Base-by-base conservation (phyloP, 163 green algal genomes). In the Scenedesmus sp. region DNA sequence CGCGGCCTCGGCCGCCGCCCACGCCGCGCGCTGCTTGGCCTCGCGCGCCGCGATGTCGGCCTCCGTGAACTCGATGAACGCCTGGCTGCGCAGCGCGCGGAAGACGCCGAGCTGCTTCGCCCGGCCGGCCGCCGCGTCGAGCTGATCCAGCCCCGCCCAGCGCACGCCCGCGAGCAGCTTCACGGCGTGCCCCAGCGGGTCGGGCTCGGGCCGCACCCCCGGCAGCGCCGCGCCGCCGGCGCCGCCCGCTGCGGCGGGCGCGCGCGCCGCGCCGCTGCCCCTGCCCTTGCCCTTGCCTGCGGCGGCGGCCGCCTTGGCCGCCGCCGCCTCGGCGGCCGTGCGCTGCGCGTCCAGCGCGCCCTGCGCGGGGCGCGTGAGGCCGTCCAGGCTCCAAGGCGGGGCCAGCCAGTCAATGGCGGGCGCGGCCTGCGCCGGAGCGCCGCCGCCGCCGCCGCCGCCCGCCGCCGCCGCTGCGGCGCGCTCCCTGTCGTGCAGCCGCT, bases 21-120 rank as follows among this genome's bases (percentile, higher is more conserved):
- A 75, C 34, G 60, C 28, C 36, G 53, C 74, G 2, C n/a, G 48
- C 62, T 75, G 62, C 53, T 81, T 81, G 3, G 63, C 63, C 17
- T 74, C 53, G 22, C 75, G 45, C 2, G 17, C 44, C 4, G 63
- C 65, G 24, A 77, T 39, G 42, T 83, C 75, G 29, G 44, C 33
- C 17, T 63, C 56, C 10, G 75, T 77, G 45, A 77, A 77, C 20
- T 77, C 64, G 20, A 83, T 31, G 54, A 83, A 83, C 36, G 45
- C 34, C 53, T 83, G 75, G 4, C 64, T 70, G 36, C 75, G 64
- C n/a, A 83, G 39, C 17, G 75, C 75, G 45, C 75, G 67, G 74
- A 70, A 81, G 11, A 75, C 53, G 17, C 51, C 51, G 15, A 81
- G n/a, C 50, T 69, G 63, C 63, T 67, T 75, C 11, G 60, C 34